Base-by-base conservation (phyloP, 1,284 basidiomycete genomes). In the Naganishia liquefaciens region DNA sequence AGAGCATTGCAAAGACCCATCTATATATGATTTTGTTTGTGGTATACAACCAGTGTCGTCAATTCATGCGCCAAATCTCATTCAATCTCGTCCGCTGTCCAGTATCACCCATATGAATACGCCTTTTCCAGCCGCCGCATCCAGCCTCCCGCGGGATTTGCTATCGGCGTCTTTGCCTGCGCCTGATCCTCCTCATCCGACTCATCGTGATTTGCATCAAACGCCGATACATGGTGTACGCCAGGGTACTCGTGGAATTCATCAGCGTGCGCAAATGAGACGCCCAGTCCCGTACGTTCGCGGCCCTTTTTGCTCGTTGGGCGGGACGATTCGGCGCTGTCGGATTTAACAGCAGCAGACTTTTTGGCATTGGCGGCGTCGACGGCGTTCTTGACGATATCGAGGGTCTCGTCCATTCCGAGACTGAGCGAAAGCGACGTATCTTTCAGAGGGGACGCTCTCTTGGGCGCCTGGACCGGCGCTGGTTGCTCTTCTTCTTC, bases 61-160 rank as follows among this genome's bases (percentile, higher is more conserved):
- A 37, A 10, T 37, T 13, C 21, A 27, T 25, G 47, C n/a, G 10
- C 3, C 15, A 2, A 1, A 49, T 49, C 47, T 49, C n/a, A 28
- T 49, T 9, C 23, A 43, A 17, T 23, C 25, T 11, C 30, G 52
- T 40, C 21, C 30, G 2, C 33, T 2, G 2, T 37, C 33, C 33
- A 9, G 5, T 0, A 37, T 58, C 30, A 58, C 21, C 57, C 57
- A 42, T 60, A 60, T 46, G 57, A 60, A 50, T 60, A 60, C 37
- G 57, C 57, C 57, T 50, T 60, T 60, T 60, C 57, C 21, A 60
- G n/a, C 21, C 57, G 57, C 46, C 57, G 30, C 57, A 60, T 60
- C 57, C 57, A 60, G 3, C 57, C 57, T 11, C 43, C 44, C 11
- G 33, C 57, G 30, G 57, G 57, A 50, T 60, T 60, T 33, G 57